Percentiles rank a stretch among this genome's conserved stretches.
Evolutionary conservation across 164 flowering plant genomes (phyloP).

Genomic region (Dillenia turbinata): DNA sequence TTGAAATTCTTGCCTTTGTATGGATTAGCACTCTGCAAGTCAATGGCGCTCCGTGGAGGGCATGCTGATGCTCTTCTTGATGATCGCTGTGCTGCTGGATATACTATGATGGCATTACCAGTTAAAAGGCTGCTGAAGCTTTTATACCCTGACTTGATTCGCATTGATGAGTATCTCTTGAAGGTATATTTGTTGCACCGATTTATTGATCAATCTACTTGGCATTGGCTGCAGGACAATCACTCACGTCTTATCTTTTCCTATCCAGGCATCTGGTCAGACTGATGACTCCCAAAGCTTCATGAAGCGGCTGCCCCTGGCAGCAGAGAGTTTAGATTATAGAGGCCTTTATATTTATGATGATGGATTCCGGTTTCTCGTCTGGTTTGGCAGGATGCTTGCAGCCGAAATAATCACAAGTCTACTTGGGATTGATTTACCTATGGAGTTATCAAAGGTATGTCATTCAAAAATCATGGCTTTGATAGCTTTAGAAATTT

Average conservation of each 20-base stretch:
- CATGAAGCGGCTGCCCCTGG: conserved; percentile 50
- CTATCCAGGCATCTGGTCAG: conserved; percentile 37
- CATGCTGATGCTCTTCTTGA: conserved; percentile 84
- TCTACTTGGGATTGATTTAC: conserved; percentile 68
- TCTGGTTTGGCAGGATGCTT: conserved; percentile 94
- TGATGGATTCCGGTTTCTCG: conserved; percentile 82
- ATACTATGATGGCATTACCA: conserved; percentile 83
- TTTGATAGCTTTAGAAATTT: too few relatives aligned
- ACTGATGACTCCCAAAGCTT: conserved; percentile 34
- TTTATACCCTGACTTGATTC: conserved; percentile 77
- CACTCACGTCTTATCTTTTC: conserved; percentile 10
- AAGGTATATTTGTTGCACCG: conserved; percentile 38
- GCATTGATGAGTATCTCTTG: conserved; percentile 70
- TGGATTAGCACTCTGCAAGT: conserved; percentile 76
- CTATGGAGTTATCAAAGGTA: conserved; percentile 75
- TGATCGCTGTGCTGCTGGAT: conserved; percentile 94
- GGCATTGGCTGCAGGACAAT: too few relatives aligned
- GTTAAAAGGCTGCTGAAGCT: conserved; percentile 71
- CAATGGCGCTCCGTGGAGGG: conserved; percentile 82
- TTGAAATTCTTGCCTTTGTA: conserved; percentile 68
- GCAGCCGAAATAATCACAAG: conserved; percentile 58
- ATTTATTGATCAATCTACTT: too few relatives aligned
- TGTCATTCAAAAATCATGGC: neutral
- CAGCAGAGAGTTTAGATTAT: conserved; percentile 72
- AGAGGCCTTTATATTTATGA: conserved; percentile 83